Base-by-base conservation (phyloP, 805 yeast species). In the Lipomyces kockii region DNA sequence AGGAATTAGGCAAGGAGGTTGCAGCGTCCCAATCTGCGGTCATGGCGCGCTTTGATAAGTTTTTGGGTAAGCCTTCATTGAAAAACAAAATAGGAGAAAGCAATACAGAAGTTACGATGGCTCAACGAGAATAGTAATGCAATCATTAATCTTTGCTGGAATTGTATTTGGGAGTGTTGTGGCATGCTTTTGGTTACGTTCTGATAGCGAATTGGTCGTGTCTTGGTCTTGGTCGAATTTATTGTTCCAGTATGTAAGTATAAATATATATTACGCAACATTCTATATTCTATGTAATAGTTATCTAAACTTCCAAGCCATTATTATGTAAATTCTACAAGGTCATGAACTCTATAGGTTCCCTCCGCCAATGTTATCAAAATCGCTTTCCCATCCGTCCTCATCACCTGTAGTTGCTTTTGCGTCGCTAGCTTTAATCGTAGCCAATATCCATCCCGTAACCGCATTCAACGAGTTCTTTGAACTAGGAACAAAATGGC, bases 401-500 rank as follows among this genome's bases (percentile, higher is more conserved):
- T 63, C 73, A n/a, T 68, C 63, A 12, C 63, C 61, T 17, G 58
- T 67, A 25, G 25, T 60, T 4, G 46, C 56, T 14, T 46, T 54
- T 49, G 35, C 62, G n/a, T 62, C 56, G 20, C 25, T 32, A 5
- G 64, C 66, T 58, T 64, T 58, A 20, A 51, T 20, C n/a, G 64
- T 52, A 5, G 58, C 43, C 52, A 39, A n/a, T 6, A 78, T 64
- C 73, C 80, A 80, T 8, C 72, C 71, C 2, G 73, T 71, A 8
- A 80, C 79, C 2, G 74, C 69, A 11, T 70, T 73, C 14, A 80
- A 73, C 61, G 82, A 77, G 64, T 83, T 85, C 77, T 90, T 90
- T 60, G 92, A 89, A 78, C 91, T 92, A 35, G 98, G 99, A 58
- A 94, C 97, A 80, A 90, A 92, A 76, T 94, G 99, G 1, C 98